phyloP scores from a whole-genome alignment of 441 rosid species.

The Bruguiera hainesii region DNA sequence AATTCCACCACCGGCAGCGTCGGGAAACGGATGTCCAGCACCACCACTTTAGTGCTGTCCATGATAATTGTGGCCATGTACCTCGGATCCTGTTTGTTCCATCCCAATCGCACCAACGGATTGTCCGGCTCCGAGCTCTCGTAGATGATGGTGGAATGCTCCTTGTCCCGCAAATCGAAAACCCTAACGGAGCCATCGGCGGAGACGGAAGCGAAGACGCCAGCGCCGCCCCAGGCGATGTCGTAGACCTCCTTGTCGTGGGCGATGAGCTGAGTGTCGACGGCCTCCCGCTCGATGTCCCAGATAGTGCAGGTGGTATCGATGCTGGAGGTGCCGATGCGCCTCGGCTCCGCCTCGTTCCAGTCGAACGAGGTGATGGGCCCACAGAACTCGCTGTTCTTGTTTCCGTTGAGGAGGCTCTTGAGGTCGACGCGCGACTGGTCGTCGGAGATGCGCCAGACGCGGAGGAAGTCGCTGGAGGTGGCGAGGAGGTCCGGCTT shows the following conservation, averaged over 20 bases:
- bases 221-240: conserved; percentile 99
- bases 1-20: conserved; percentile 90
- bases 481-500: conserved; percentile 89
- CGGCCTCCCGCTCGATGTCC: conserved; percentile 89
- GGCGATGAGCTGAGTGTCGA: conserved; percentile 90
- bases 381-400: conserved; percentile 84
- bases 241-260: conserved; percentile 96
- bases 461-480: conserved; percentile 83
- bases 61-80: conserved; percentile 96
- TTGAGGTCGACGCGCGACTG: conserved; percentile 67
- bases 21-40: conserved; percentile 86
- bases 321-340: conserved; percentile 82
- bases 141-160: conserved; percentile 90
- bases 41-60: conserved; percentile 96
- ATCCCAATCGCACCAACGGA: conserved; percentile 84
- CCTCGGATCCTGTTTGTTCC: conserved; percentile 99
- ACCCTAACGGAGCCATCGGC: conserved; percentile 97
- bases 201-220: conserved; percentile 94
- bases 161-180: conserved; percentile 89
- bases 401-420: conserved; percentile 71
- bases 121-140: conserved; percentile 94
- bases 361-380: conserved; percentile 91
- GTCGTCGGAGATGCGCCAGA: conserved; percentile 81
- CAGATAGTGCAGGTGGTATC: conserved; percentile 95
- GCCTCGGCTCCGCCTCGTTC: conserved; percentile 93